Evolutionary conservation across 2,329 filamentous ascomycete genomes (phyloP).

Genomic region (Xylaria polymorpha): DNA sequence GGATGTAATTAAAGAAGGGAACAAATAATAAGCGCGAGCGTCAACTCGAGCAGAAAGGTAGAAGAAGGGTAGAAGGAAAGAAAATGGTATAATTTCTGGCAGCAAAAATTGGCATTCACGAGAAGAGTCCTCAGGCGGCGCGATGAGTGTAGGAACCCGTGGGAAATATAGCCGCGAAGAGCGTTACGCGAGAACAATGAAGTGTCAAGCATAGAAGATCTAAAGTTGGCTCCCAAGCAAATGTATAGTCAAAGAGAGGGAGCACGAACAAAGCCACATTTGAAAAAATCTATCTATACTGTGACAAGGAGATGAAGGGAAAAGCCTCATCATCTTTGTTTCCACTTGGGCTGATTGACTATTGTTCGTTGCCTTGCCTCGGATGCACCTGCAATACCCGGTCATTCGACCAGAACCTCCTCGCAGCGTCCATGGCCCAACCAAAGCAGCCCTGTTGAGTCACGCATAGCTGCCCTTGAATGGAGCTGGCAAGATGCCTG

Average conservation of each 20-base stretch:
- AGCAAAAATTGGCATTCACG: constrained; percentile 40
- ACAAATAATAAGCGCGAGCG: constrained; percentile 32
- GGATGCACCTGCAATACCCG: constrained; percentile 33
- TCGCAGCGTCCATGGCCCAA: constrained; percentile 43
- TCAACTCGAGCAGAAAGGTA: constrained; percentile 30
- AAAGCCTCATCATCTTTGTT: constrained; percentile 45
- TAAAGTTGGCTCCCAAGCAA: constrained; percentile 36
- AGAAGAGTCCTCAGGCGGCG: constrained; percentile 30
- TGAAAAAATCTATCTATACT: constrained; percentile 30
- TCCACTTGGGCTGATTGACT: constrained; percentile 45
- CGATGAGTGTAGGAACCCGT: constrained; percentile 31
- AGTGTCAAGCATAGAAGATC: constrained; percentile 3
- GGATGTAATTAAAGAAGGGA: constrained; percentile 11
- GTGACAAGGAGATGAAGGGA: constrained; percentile 21
- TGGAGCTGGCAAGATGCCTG: constrained; percentile 23
- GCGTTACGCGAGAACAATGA: constrained; percentile 48
- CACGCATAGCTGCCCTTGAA: constrained; percentile 40
- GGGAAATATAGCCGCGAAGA: constrained; percentile 44
- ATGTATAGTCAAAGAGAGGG: constrained; percentile 37
- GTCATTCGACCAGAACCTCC: constrained; percentile 35
- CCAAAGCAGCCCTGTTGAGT: constrained; percentile 43
- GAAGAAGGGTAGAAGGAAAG: constrained; percentile 25
- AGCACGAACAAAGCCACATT: constrained; percentile 37
- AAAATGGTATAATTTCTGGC: constrained; percentile 35
- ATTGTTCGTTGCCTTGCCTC: constrained; percentile 41